Percentiles rank a stretch among this genome's conserved stretches.
Conservation (phyloP, 257 asterid genomes). For the Fraxinus anomala region DNA sequence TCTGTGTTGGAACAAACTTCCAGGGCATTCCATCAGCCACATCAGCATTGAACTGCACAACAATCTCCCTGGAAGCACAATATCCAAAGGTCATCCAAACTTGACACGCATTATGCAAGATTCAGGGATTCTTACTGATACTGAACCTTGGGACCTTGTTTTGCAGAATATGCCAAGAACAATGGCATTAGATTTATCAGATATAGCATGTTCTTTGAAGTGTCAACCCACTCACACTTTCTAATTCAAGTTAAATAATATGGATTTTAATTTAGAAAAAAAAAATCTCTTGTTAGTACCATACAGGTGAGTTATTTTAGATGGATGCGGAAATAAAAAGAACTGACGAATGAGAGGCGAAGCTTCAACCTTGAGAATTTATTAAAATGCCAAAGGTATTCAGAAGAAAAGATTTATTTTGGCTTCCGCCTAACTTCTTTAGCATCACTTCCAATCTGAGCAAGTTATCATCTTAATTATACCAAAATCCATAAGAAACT, state of each 20-base stretch:
- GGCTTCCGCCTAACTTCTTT: background rate
- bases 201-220: background rate
- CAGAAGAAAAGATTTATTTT: background rate
- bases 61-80: slow-evolving; percentile 68
- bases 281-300: background rate
- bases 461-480: background rate
- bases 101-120: background rate
- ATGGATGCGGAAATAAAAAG: background rate
- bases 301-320: background rate
- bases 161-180: slow-evolving; percentile 1
- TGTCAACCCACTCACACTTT: background rate
- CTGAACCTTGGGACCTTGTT: background rate
- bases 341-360: background rate
- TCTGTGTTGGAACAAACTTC: slow-evolving; percentile 88
- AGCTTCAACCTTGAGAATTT: background rate
- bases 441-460: background rate
- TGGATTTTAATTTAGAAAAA: background rate
- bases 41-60: slow-evolving; percentile 96
- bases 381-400: background rate
- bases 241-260: background rate
- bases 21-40: slow-evolving; percentile 98
- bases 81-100: slow-evolving; percentile 26
- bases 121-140: background rate
- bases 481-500: background rate
- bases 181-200: background rate